Evolutionary conservation across 495 filamentous ascomycete species (phyloP).

Genomic region (Immersiella caudata): DNA sequence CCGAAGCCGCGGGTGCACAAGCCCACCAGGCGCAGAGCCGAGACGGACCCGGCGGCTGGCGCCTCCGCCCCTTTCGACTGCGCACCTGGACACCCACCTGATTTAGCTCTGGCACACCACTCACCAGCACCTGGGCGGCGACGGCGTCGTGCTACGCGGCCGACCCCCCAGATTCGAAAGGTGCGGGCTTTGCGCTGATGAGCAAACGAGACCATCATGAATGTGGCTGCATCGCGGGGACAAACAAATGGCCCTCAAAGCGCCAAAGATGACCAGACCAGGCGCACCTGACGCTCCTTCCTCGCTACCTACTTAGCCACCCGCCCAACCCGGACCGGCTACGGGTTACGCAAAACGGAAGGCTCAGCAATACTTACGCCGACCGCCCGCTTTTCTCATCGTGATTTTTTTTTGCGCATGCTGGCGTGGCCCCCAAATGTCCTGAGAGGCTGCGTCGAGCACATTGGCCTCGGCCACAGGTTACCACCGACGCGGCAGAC

Average conservation of each 20-base stretch:
- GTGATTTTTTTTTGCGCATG: not conserved
- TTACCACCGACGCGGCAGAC: not conserved
- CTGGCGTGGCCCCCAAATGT: not conserved
- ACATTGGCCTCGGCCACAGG: not conserved
- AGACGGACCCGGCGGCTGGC: constrained; percentile 28
- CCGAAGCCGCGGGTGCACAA: constrained; percentile 18
- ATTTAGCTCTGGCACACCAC: not conserved
- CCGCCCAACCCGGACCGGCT: not conserved
- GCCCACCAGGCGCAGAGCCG: constrained; percentile 23
- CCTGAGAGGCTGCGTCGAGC: not conserved
- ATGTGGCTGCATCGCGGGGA: not conserved
- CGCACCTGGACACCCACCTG: not conserved
- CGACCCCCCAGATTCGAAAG: not conserved
- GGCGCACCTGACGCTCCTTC: not conserved
- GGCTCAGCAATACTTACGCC: not conserved
- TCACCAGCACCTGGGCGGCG: not conserved
- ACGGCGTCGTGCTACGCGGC: not conserved
- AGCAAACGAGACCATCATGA: not conserved
- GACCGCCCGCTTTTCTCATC: not conserved
- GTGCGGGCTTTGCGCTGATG: not conserved
- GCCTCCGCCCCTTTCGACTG: constrained; percentile 23
- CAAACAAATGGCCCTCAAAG: not conserved
- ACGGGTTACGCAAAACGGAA: not conserved
- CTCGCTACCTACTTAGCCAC: not conserved
- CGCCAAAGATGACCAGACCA: not conserved